Base-by-base conservation (phyloP, 1,284 basidiomycete species). In the Apiotrichum gamsii region DNA sequence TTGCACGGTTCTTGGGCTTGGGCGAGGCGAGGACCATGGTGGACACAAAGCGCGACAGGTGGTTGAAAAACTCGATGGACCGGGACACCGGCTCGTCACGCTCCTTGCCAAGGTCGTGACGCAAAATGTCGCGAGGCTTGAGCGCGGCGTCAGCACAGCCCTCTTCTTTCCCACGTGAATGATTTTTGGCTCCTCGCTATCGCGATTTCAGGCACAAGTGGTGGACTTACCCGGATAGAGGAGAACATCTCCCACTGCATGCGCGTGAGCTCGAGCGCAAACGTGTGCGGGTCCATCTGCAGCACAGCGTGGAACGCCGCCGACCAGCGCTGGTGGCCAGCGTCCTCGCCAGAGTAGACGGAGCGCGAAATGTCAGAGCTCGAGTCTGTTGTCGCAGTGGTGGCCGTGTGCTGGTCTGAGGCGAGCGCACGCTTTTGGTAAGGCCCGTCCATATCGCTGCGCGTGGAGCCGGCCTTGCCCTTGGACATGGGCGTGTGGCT, bases 51-150 rank as follows among this genome's bases (percentile, higher is more conserved):
- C 67, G 57, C 5, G 69, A 69, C 5, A 74, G 34, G 39, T 67
- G 65, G 54, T 74, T 72, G 62, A 74, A 74, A 48, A 72, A 70
- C 13, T 50, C 47, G 33, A 71, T 70, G 3, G 65, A 61, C 13
- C 58, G 51, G 9, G 61, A 61, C 0, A 72, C 65, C 3, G 68
- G 61, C 5, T 59, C 63, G 39, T 63, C 59, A 13, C 56, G 56
- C 50, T 72, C 72, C 38, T 69, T 65, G 4, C 71, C 70, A 20
- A 73, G 49, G 49, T 68, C 67, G 53, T 74, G 70, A 10, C 70
- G 48, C 29, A 72, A 58, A 11, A 69, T 53, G 39, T 73, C 70
- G 9, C 72, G 54, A 3, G 69, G 65, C 59, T n/a, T n/a, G n/a
- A n/a, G n/a, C n/a, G n/a, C n/a, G n/a, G n/a, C n/a, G n/a, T n/a